Conservation (phyloP, 768 basidiomycete species). For the Auriscalpium vulgare region DNA sequence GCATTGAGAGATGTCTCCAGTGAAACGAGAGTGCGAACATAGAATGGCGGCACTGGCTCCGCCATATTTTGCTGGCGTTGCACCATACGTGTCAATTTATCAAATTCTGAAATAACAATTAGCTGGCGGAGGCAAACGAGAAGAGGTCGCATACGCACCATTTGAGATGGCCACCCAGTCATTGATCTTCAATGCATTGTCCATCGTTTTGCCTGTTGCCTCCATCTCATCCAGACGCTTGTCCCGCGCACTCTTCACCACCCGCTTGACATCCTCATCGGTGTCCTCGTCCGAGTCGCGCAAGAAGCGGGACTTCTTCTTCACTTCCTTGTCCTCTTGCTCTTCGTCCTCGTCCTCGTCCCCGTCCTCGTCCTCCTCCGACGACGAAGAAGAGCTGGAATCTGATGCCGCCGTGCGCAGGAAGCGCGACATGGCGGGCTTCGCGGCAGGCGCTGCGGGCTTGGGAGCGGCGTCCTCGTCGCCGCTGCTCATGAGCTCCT, state of each 20-base stretch:
- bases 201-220: constrained; percentile 80
- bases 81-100: constrained; percentile 88
- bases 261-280: constrained; percentile 65
- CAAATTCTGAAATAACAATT: constrained; percentile 62
- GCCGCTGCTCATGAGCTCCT: constrained; percentile 64
- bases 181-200: constrained; percentile 92
- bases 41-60: constrained; percentile 84
- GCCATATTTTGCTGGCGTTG: constrained; percentile 79
- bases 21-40: constrained; percentile 61
- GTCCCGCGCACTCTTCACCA: constrained; percentile 83
- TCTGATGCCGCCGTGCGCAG: constrained; percentile 54
- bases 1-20: constrained; percentile 72
- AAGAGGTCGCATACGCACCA: constrained; percentile 41
- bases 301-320: constrained; percentile 35
- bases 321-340: constrained; percentile 25
- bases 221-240: constrained; percentile 95
- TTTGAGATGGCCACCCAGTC: constrained; percentile 92
- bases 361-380: constrained; percentile 37
- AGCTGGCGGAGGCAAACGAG: background rate
- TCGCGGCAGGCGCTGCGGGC: constrained; percentile 33
- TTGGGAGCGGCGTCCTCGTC: constrained; percentile 52
- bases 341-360: constrained; percentile 39
- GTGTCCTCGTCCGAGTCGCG: constrained; percentile 43
- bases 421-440: constrained; percentile 74
- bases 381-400: constrained; percentile 27